phyloP scores from a whole-genome alignment of 2,329 filamentous ascomycete species.

The Penicillium fuscoglaucum region DNA sequence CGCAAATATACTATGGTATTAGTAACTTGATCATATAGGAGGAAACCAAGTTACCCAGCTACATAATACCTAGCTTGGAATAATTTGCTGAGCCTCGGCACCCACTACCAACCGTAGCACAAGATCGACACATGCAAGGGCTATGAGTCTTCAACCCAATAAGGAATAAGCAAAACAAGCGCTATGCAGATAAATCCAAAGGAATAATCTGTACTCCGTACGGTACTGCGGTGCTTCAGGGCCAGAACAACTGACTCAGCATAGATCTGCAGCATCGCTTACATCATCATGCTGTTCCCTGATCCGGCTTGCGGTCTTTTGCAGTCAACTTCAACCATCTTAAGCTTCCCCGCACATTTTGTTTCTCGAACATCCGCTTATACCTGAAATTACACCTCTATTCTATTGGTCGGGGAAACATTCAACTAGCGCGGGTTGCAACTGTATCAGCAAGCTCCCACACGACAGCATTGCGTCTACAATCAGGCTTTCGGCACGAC shows the following conservation, averaged over 20 bases:
- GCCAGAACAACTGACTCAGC: slow-evolving; percentile 18
- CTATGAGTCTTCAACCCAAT: background rate
- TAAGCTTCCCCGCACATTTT: background rate
- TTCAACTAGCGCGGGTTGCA: background rate
- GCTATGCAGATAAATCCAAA: background rate
- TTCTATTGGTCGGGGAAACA: background rate
- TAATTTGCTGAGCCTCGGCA: background rate
- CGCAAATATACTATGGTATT: too few species aligned
- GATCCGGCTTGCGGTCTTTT: slow-evolving; percentile 9
- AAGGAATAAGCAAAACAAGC: background rate
- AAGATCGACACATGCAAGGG: slow-evolving; percentile 7
- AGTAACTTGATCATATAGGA: too few species aligned
- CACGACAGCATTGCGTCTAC: slow-evolving; percentile 10
- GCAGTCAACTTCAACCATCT: background rate
- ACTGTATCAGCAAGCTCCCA: background rate
- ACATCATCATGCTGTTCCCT: slow-evolving; percentile 20
- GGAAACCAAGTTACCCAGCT: background rate
- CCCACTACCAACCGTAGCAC: background rate
- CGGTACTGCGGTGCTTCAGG: background rate
- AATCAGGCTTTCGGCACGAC: slow-evolving; percentile 9
- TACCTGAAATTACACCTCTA: background rate
- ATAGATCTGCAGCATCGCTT: slow-evolving; percentile 13
- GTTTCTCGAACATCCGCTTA: background rate
- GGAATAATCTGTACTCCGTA: background rate
- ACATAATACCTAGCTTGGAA: background rate